Conservation (phyloP, 345 rosid species). For the Lenwebbia sp. region DNA sequence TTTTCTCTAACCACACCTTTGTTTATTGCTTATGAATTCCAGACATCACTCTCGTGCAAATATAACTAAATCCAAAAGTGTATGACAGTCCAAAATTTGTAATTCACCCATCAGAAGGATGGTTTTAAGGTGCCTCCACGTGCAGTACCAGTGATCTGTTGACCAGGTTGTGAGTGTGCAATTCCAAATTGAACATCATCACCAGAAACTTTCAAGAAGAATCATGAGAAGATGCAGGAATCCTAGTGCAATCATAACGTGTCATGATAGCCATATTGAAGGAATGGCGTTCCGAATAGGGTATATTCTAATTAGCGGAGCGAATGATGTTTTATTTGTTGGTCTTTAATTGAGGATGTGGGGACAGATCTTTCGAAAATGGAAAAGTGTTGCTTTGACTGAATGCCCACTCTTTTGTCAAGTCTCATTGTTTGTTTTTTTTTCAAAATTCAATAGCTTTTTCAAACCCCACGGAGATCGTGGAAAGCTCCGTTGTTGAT, state of each 20-base stretch:
- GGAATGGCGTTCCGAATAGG: neutral
- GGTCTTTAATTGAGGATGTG: neutral
- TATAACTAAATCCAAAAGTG: neutral
- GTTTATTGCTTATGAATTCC: neutral
- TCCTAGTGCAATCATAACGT: neutral
- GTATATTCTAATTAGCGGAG: neutral
- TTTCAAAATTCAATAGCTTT: neutral
- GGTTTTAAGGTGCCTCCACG: neutral
- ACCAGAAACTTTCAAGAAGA: neutral
- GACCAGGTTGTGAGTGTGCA: neutral
- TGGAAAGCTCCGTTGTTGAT: neutral
- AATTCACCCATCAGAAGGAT: neutral
- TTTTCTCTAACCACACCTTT: neutral
- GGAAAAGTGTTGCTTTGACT: neutral
- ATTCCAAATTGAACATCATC: neutral
- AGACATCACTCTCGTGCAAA: neutral
- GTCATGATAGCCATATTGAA: neutral
- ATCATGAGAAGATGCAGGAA: neutral
- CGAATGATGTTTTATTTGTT: neutral
- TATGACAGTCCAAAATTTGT: neutral
- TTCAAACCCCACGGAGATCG: neutral
- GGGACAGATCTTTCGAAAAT: neutral
- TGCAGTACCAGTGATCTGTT: neutral
- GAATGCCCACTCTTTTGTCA: neutral
- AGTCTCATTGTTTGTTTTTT: no score